Percentiles rank a stretch among this genome's conserved stretches.
phyloP scores from a whole-genome alignment of 768 basidiomycete genomes.

The Cystoderma amianthinum region DNA sequence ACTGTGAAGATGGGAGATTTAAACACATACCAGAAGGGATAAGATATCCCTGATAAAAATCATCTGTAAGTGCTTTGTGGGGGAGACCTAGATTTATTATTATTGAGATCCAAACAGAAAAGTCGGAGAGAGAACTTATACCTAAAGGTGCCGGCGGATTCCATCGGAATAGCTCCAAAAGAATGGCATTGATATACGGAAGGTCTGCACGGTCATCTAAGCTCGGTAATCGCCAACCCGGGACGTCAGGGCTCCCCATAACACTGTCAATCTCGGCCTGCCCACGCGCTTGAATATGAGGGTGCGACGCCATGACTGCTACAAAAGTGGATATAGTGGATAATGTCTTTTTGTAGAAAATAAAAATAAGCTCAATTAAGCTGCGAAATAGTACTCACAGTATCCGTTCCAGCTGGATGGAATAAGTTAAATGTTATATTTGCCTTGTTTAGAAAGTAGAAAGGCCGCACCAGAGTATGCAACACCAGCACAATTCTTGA shows the following conservation, averaged over 20 bases:
- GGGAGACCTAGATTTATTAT: too few relatives aligned
- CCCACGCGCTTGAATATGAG: slow-evolving; percentile 30
- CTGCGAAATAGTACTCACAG: slow-evolving; percentile 5
- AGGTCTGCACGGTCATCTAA: slow-evolving; percentile 29
- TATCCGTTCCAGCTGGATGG: slow-evolving; percentile 26
- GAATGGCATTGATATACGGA: slow-evolving; percentile 36
- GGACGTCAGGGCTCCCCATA: slow-evolving; percentile 25
- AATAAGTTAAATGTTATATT: background rate
- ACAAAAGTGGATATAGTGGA: background rate
- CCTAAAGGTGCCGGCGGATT: slow-evolving; percentile 26
- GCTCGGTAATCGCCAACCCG: slow-evolving; percentile 36
- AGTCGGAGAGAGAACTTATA: slow-evolving; percentile 6
- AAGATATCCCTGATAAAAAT: slow-evolving; percentile 19
- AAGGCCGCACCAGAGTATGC: slow-evolving; percentile 32
- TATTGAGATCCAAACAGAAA: background rate
- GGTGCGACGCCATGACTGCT: slow-evolving; percentile 25
- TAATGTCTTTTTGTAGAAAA: slow-evolving; percentile 1
- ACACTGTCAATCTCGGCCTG: slow-evolving; percentile 36
- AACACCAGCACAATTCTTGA: slow-evolving; percentile 33
- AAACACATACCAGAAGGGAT: slow-evolving; percentile 19
- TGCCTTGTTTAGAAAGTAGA: background rate
- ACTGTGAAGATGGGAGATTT: too few relatives aligned
- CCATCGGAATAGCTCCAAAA: slow-evolving; percentile 37
- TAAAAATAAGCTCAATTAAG: background rate
- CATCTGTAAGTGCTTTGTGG: slow-evolving; percentile 24